Percentiles rank a stretch among this genome's conserved stretches.
Evolutionary conservation across 805 yeast genomes (phyloP).

Genomic region (Zygoascus bituminiphila): DNA sequence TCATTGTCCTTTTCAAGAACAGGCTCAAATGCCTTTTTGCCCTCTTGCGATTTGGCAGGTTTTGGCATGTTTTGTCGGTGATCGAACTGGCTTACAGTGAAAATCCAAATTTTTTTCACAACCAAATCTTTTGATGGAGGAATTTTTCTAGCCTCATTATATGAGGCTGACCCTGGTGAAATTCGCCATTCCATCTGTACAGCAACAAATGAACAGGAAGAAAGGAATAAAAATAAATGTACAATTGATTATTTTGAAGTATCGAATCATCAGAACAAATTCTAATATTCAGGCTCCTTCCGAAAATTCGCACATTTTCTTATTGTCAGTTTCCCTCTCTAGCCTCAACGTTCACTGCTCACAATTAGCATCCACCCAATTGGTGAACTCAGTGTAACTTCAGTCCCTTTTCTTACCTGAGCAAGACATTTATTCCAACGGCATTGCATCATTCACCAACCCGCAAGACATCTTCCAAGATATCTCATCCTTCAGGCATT

Average conservation of each 20-base stretch:
- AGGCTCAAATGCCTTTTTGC: not conserved
- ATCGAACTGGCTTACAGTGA: not conserved
- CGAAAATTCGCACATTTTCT: too few species aligned
- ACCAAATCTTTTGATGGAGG: not conserved
- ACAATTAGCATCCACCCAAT: not conserved
- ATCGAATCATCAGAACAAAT: too few species aligned
- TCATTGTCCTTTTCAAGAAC: constrained; percentile 65
- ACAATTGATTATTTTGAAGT: too few species aligned
- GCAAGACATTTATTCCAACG: not conserved
- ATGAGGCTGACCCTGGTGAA: too few species aligned
- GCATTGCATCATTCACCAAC: too few species aligned
- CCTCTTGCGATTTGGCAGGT: not conserved
- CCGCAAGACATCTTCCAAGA: too few species aligned
- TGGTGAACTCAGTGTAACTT: not conserved
- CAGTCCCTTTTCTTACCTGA: not conserved
- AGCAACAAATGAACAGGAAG: too few species aligned
- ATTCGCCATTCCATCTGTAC: too few species aligned
- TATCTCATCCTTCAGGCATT: not conserved
- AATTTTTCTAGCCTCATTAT: not conserved
- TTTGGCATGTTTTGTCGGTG: not conserved
- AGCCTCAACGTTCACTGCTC: not conserved
- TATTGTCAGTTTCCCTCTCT: too few species aligned
- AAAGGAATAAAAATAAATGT: too few species aligned
- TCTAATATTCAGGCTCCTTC: too few species aligned
- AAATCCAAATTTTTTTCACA: not conserved